Evolutionary conservation across 2,329 filamentous ascomycete species (phyloP).

Genomic region (Cryphonectria nitschkei): DNA sequence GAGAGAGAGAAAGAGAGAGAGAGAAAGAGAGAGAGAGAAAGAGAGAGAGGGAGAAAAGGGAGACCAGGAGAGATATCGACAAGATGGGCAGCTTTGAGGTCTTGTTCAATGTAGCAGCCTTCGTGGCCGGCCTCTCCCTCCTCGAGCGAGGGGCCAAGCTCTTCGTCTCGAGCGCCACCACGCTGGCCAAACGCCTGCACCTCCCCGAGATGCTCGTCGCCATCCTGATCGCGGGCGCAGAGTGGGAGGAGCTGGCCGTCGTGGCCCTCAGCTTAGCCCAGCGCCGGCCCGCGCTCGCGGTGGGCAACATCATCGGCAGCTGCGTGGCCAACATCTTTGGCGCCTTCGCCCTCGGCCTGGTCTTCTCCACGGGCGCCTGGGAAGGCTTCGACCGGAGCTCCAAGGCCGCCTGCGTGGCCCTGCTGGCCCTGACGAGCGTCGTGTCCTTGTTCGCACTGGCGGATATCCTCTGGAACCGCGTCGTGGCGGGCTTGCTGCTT

Average conservation of each 20-base stretch:
- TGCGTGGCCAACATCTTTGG: conserved; percentile 59
- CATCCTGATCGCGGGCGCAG: conserved; percentile 56
- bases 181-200: conserved; percentile 47
- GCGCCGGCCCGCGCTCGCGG: conserved; percentile 49
- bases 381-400: conserved; percentile 50
- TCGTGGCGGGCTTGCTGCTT: conserved; percentile 46
- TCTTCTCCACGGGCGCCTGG: conserved; percentile 40
- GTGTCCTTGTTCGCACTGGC: conserved; percentile 41
- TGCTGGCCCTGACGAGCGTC: conserved; percentile 48
- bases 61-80: background rate
- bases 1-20: background rate
- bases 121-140: conserved; percentile 50
- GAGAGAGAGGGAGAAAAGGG: no score
- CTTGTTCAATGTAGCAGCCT: conserved; percentile 45
- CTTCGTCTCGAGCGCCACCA: conserved; percentile 55
- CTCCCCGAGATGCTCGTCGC: conserved; percentile 53
- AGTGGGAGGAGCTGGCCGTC: conserved; percentile 60
- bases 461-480: conserved; percentile 27
- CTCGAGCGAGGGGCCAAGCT: conserved; percentile 56
- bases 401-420: conserved; percentile 49
- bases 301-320: conserved; percentile 60
- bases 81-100: conserved; percentile 24
- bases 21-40: no score
- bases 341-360: conserved; percentile 56
- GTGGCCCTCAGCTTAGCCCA: conserved; percentile 52